Base-by-base conservation (phyloP, 768 basidiomycete species). In the Pulveroboletus sp. region DNA sequence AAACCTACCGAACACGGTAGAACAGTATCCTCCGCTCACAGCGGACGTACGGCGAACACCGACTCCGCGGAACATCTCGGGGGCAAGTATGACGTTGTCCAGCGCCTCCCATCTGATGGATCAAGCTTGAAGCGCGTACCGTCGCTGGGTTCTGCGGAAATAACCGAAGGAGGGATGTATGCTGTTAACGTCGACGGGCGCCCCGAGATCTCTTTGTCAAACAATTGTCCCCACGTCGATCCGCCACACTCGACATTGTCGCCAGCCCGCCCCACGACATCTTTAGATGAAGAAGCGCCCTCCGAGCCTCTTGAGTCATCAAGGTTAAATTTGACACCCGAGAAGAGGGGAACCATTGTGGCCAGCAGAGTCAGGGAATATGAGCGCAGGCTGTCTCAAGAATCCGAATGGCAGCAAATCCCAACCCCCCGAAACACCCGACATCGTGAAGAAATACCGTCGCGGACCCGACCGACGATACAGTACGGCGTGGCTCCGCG, bases 401-500 rank as follows among this genome's bases (percentile, higher is more conserved):
- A 77, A 40, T 75, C 80, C 8, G 72, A 75, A 50, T 75, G 75
- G 29, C 53, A 43, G n/a, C 49, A 52, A 14, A 35, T 41, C 19
- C 66, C 70, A n/a, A 56, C 56, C 6, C 63, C 69, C 29, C 67
- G 62, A 43, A 77, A 74, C 56, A 75, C 72, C 17, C 74, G 65
- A 59, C 68, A 67, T 43, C 66, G 55, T 43, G 77, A 78, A 58
- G 75, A 74, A 58, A 64, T 66, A 49, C 60, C 69, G 40, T 69
- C 63, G 51, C 74, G 68, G 59, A 67, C 69, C 43, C 66, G 69
- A 43, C 55, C 67, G 43, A 65, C 63, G 36, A 71, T 82, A 32
- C 73, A 77, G 23, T 90, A 90, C 62, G 87, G 86, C 12, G 74
- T 90, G 29, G 82, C 75, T 31, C 80, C 81, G 20, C 75, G 78